phyloP scores from a whole-genome alignment of 805 yeast species.

The Suhomyces prunicola region DNA sequence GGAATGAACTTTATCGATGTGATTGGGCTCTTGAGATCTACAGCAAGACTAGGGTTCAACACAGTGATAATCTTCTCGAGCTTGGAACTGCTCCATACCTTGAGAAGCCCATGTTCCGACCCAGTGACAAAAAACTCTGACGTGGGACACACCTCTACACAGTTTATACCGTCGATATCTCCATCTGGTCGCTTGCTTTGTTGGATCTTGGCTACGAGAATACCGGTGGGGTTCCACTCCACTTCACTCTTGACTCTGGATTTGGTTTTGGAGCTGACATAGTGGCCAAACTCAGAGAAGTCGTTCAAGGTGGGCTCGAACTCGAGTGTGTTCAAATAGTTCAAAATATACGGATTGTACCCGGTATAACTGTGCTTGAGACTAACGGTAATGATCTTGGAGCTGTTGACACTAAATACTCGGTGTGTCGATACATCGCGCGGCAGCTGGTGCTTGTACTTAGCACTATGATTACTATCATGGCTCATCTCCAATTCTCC shows the following conservation, averaged over 20 bases:
- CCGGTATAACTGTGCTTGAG: conserved; percentile 66
- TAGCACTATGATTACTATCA: conserved; percentile 12
- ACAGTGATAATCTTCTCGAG: conserved; percentile 61
- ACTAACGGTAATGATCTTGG: conserved; percentile 30
- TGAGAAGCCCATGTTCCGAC: conserved; percentile 68
- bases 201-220: conserved; percentile 57
- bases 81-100: conserved; percentile 72
- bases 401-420: conserved; percentile 30
- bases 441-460: conserved; percentile 11
- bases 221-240: conserved; percentile 40
- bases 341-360: conserved; percentile 56
- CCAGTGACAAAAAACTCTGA: conserved; percentile 71
- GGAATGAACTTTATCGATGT: conserved; percentile 49
- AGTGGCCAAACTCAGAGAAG: conserved; percentile 64
- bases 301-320: conserved; percentile 58
- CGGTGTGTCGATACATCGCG: conserved; percentile 5
- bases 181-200: conserved; percentile 51
- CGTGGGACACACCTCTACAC: conserved; percentile 58
- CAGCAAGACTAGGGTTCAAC: conserved; percentile 41
- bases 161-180: conserved; percentile 41
- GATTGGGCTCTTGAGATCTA: conserved; percentile 49
- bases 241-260: conserved; percentile 2
- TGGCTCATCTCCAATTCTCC: conserved; percentile 42
- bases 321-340: conserved; percentile 50
- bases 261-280: conserved; percentile 3